Conservation (phyloP, 768 basidiomycete genomes). For the Trametes elegans region DNA sequence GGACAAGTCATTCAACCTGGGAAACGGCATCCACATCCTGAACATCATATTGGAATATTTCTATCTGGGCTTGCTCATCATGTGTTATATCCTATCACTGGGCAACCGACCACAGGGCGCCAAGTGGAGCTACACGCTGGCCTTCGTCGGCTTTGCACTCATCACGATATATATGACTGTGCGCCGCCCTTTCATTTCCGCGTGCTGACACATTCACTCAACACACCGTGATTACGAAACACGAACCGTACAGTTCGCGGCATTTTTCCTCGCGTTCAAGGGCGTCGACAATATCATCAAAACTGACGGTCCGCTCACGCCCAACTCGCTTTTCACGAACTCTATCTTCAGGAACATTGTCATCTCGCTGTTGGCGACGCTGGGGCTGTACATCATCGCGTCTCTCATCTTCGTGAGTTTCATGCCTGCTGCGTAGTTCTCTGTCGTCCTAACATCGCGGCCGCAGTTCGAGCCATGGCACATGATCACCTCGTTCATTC, state of each 20-base stretch:
- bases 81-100: slow-evolving; percentile 83
- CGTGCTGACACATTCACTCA: background rate
- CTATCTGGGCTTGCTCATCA: slow-evolving; percentile 83
- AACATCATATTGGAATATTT: slow-evolving; percentile 83
- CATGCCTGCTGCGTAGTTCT: background rate
- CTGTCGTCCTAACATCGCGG: background rate
- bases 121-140: slow-evolving; percentile 82
- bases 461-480: slow-evolving; percentile 94
- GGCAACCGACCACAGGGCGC: slow-evolving; percentile 93
- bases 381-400: slow-evolving; percentile 83
- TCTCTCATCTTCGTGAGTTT: slow-evolving; percentile 80
- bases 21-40: slow-evolving; percentile 59
- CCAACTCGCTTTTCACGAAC: slow-evolving; percentile 72
- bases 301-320: slow-evolving; percentile 43
- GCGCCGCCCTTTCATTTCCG: slow-evolving; percentile 24
- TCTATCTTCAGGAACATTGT: slow-evolving; percentile 84
- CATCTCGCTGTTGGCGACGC: slow-evolving; percentile 80
- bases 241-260: slow-evolving; percentile 62
- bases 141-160: slow-evolving; percentile 83
- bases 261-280: slow-evolving; percentile 82
- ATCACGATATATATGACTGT: slow-evolving; percentile 98
- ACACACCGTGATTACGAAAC: slow-evolving; percentile 9
- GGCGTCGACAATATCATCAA: slow-evolving; percentile 63
- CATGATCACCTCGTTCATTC: slow-evolving; percentile 95
- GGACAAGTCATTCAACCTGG: slow-evolving; percentile 52